These are phyloP conservation scores for Hypoxylon rickii DNA, from an alignment of 495 filamentous ascomycete genomes.

Conservation along the genomic window DNA sequence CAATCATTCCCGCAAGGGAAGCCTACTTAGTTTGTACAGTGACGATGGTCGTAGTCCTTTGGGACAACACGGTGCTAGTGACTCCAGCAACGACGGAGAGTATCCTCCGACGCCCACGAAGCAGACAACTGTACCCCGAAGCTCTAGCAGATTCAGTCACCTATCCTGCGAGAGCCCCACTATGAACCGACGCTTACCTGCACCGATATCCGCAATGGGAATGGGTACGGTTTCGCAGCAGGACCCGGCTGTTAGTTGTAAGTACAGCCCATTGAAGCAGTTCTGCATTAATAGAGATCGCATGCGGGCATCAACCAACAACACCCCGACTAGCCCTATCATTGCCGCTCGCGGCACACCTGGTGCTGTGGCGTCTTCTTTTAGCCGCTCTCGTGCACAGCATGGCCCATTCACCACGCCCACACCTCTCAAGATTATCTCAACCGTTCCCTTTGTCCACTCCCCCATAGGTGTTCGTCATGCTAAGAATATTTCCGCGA, in stretches of 20 bases:
- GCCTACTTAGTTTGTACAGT: slow-evolving; percentile 76
- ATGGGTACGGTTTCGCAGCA: slow-evolving; percentile 19
- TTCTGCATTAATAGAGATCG: slow-evolving; percentile 6
- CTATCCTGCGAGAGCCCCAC: slow-evolving; percentile 41
- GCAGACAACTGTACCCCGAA: slow-evolving; percentile 36
- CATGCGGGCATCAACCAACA: too few species aligned
- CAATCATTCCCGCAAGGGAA: slow-evolving; percentile 64
- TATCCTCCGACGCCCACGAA: slow-evolving; percentile 94
- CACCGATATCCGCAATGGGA: slow-evolving; percentile 34
- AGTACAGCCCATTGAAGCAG: slow-evolving; percentile 42
- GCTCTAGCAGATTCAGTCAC: slow-evolving; percentile 25
- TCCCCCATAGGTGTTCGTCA: slow-evolving; percentile 39
- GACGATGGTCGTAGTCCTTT: slow-evolving; percentile 63
- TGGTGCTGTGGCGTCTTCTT: too few species aligned
- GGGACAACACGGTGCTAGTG: slow-evolving; percentile 60
- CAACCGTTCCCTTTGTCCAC: slow-evolving; percentile 35
- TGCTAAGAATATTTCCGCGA: slow-evolving; percentile 51
- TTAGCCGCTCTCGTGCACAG: slow-evolving; percentile 44
- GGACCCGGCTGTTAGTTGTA: slow-evolving; percentile 44
- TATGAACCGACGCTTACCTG: slow-evolving; percentile 34
- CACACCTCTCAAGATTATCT: slow-evolving; percentile 41
- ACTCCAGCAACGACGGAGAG: slow-evolving; percentile 63
- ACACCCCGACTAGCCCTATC: too few species aligned
- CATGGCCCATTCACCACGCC: slow-evolving; percentile 38
- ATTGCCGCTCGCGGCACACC: slow-evolving; percentile 21